Evolutionary conservation across 2,329 filamentous ascomycete genomes (phyloP), one percentile per base, ranked within the genome.

Genomic region (Cercospora beticola): DNA sequence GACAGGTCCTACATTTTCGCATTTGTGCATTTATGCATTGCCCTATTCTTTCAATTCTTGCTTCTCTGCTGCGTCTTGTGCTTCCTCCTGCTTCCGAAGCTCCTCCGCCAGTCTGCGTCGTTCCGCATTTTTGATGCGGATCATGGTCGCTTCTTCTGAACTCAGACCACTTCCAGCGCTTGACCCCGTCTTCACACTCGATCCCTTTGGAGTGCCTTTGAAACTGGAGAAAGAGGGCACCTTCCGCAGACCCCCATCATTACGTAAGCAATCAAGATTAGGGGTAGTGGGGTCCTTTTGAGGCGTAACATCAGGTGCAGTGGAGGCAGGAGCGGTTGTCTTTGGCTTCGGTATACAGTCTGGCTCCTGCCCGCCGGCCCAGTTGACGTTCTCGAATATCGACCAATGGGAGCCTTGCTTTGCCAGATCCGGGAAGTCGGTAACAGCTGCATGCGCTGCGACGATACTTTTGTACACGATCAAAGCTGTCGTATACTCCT

Each of bases 391-490:
- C 36, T 87, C 85, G 26, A 89, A 82, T 8, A 80, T 68, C 6
- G 80, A 78, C 80, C 83, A 86, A 40, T 83, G 82, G 1, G 73
- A 74, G 14, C 77, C 65, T 61, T 78, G 31, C 18, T 66, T 52
- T 10, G 54, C 43, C 4, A 74, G 33, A 57, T 69, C 68, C 8
- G 70, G 67, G 33, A 81, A 82, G 70, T 88, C 86, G 52, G 82
- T 74, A 2, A 88, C 84, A 8, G 86, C 86, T 3, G 85, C 82
- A 73, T 88, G 84, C 0, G 87, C 86, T 64, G 85, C 82, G 59
- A 88, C 85, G 40, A 89, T 83, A 4, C 86, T 87, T 3, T 80
- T 78, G 76, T 85, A 89, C 14, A 89, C 82, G 14, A 89, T 78
- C 57, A 88, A 83, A 0, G 83, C 86, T 0, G 82, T 86, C 5